A percentile compares a stretch with the other conserved stretches of the same genome.
Evolutionary conservation across 2,329 filamentous ascomycete species (phyloP).

Genomic region (Aspergillus hiratsukae): DNA sequence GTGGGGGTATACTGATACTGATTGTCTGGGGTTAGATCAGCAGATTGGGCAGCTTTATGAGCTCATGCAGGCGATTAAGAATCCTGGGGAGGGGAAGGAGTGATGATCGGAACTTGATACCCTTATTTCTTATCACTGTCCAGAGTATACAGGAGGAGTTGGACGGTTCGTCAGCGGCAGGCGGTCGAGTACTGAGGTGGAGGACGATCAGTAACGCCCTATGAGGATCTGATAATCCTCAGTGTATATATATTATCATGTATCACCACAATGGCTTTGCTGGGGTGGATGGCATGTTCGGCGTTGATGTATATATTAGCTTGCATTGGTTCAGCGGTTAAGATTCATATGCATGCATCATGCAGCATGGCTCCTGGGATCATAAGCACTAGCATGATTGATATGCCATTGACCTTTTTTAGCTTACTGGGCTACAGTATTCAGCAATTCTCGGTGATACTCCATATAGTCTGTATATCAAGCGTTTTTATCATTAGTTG

Average conservation of each 20-base stretch:
- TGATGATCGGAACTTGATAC: neutral
- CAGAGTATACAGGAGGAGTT: neutral
- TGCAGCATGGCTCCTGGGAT: neutral
- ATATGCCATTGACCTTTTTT: neutral
- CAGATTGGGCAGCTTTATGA: conserved; percentile 93
- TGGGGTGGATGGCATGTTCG: neutral
- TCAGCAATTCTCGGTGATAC: neutral
- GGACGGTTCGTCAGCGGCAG: neutral
- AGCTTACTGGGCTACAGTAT: neutral
- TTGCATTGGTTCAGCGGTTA: neutral
- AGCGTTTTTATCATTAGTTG: neutral
- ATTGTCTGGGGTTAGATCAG: conserved; percentile 59
- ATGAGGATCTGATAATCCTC: neutral
- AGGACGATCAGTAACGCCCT: neutral
- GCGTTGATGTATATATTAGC: neutral
- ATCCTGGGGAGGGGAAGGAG: conserved; percentile 31
- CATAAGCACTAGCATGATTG: neutral
- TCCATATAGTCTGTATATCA: neutral
- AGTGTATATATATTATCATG: neutral
- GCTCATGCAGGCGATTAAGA: conserved; percentile 76
- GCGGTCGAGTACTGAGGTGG: neutral
- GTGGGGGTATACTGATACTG: neutral
- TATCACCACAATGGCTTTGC: neutral
- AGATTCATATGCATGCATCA: neutral
- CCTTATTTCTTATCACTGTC: neutral